These are phyloP conservation scores for Naematelia aurantialba DNA, from an alignment of 768 basidiomycete species.

Conservation along the genomic window DNA sequence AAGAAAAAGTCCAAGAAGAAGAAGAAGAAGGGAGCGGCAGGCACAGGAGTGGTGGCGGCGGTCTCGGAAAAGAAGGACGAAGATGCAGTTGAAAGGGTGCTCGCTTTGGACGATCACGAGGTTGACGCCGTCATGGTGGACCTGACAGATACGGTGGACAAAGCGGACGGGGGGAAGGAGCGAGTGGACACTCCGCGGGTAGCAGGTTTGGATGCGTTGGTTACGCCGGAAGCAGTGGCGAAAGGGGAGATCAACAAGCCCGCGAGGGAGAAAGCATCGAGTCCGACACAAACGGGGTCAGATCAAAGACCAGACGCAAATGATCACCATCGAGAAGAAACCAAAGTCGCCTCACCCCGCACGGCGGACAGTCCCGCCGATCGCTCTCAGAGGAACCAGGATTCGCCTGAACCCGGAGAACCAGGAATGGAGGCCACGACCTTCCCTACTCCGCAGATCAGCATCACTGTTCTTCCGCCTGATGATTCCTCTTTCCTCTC, in stretches of 20 bases:
- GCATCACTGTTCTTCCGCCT: background rate
- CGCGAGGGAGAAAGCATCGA: too few species aligned
- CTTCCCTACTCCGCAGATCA: background rate
- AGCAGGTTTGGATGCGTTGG: too few species aligned
- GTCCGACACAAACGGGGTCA: too few species aligned
- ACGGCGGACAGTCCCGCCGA: background rate
- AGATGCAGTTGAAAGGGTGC: background rate
- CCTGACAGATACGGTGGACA: too few species aligned
- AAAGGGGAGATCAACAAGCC: too few species aligned
- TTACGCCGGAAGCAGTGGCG: too few species aligned
- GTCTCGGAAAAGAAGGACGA: background rate
- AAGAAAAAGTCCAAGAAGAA: background rate
- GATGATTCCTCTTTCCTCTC: background rate
- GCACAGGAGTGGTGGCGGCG: background rate
- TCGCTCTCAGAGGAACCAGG: background rate
- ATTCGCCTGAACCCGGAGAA: background rate
- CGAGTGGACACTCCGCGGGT: too few species aligned
- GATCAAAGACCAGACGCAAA: too few species aligned
- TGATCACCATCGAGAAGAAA: too few species aligned
- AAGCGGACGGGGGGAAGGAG: too few species aligned
- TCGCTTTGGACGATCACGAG: background rate
- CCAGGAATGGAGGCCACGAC: background rate
- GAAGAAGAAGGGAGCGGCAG: slow-evolving; percentile 4
- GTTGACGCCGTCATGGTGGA: too few species aligned
- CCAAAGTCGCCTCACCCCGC: too few species aligned